These are phyloP conservation scores for Candida hungchunana DNA, from an alignment of 805 yeast genomes.

Conservation along the genomic window DNA sequence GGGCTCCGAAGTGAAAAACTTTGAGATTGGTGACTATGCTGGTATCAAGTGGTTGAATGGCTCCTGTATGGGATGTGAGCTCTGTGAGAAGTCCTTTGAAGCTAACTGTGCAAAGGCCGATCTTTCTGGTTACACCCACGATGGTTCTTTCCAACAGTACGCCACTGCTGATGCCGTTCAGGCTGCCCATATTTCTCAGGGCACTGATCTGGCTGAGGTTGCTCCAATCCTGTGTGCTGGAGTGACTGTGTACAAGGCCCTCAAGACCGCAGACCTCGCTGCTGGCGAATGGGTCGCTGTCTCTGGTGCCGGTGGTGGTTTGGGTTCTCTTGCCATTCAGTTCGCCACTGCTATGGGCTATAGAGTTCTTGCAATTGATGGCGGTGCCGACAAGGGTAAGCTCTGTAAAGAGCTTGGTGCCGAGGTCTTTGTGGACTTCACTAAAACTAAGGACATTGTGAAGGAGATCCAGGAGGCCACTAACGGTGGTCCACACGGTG, in stretches of 20 bases:
- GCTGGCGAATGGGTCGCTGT: conserved; percentile 74
- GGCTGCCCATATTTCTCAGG: conserved; percentile 54
- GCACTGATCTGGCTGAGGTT: conserved; percentile 48
- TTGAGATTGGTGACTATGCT: conserved; percentile 61
- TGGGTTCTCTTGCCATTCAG: conserved; percentile 72
- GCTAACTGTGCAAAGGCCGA: conserved; percentile 67
- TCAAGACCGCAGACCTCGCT: conserved; percentile 49
- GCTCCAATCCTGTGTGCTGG: conserved; percentile 55
- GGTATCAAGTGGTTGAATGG: conserved; percentile 70
- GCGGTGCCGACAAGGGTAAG: conserved; percentile 64
- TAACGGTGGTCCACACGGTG: conserved; percentile 67
- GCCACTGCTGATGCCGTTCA: conserved; percentile 62
- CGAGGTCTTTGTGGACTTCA: conserved; percentile 56
- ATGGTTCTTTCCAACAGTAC: conserved; percentile 48
- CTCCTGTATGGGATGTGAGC: conserved; percentile 60
- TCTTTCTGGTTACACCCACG: conserved; percentile 66
- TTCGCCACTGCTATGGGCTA: conserved; percentile 73
- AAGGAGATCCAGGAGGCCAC: conserved; percentile 43
- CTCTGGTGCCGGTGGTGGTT: conserved; percentile 80
- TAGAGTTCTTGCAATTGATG: conserved; percentile 68
- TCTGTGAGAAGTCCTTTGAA: conserved; percentile 54
- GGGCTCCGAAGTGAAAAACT: conserved; percentile 55
- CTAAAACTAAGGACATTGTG: conserved; percentile 44
- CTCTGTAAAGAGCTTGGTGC: conserved; percentile 56
- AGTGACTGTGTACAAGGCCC: conserved; percentile 56